Evolutionary conservation across 2,329 filamentous ascomycete genomes (phyloP), one percentile per base, ranked within the genome.

Genomic region (Aureobasidium pullulans): DNA sequence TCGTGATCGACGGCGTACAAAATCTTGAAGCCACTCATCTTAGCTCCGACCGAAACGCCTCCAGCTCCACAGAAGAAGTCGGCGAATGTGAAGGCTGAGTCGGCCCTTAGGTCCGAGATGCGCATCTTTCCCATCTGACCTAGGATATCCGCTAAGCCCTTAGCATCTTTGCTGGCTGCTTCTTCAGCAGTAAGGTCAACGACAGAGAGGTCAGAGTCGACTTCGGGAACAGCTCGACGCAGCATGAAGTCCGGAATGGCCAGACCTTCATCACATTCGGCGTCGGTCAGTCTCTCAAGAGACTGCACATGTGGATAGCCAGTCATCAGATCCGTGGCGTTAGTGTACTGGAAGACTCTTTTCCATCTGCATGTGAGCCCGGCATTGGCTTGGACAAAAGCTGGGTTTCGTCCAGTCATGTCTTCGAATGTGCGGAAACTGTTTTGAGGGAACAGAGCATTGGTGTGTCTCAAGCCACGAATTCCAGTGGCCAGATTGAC

Each of bases 51-150:
- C 0, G 87, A 88, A 1, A 83, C 82, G 4, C 89, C 89, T 0
- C 90, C 89, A 1, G 82, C 87, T 1, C 89, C 88, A 36, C 83
- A 87, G 63, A 89, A 94, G 0, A 81, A 79, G 66, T 94, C 90
- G 1, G 83, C 87, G 28, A 86, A 82, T 0, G 84, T 88, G 62
- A 89, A 89, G 40, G 11, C 13, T 15, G 40, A 39, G n/a, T 34
- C n/a, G n/a, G 31, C 3, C 6, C 3, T 29, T 10, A 31, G 3
- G n/a, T 28, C 29, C 3, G 37, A 54, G 13, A 52, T 52, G 10
- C 40, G 49, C 7, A 15, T 54, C 4, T 34, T 34, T 7, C 13
- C 13, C 8, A 36, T 36, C 34, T 36, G 8, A 16, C 15, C 19
- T 3, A 54, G 28, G 15, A 43, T 15, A 6, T n/a, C 11, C 5